phyloP scores from a whole-genome alignment of 2,329 filamentous ascomycete species.

The Pseudogymnoascus sp. region DNA sequence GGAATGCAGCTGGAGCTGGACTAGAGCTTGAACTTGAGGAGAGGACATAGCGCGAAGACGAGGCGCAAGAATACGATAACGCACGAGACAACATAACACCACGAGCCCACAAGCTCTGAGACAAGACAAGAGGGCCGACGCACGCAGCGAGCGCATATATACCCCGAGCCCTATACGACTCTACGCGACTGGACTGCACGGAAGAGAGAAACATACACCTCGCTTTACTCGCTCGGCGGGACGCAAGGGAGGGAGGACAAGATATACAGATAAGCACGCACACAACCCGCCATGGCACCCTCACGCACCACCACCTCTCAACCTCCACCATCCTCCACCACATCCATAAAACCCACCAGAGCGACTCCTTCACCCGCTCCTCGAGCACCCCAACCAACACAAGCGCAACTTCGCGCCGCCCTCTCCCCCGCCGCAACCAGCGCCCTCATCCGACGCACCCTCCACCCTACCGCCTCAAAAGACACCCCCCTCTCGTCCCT shows the following conservation, averaged over 20 bases:
- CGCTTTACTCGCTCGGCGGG: neutral
- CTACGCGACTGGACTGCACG: neutral
- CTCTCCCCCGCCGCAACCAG: conserved; percentile 72
- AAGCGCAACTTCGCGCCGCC: conserved; percentile 34
- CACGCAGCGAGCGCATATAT: neutral
- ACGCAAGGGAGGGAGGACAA: neutral
- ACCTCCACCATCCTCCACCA: neutral
- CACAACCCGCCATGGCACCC: neutral
- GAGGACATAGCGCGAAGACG: neutral
- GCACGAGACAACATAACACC: neutral
- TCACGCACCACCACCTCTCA: neutral
- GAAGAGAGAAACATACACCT: neutral
- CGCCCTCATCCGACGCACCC: conserved; percentile 70
- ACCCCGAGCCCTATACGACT: neutral
- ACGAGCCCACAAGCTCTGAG: neutral
- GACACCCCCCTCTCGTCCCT: conserved; percentile 63
- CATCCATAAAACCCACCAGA: neutral
- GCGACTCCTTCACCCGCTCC: neutral
- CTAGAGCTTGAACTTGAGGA: neutral
- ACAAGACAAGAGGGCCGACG: neutral
- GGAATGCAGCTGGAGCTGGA: neutral
- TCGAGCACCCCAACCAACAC: neutral
- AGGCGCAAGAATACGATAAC: neutral
- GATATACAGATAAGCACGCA: neutral
- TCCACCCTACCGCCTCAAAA: conserved; percentile 37